Percentiles rank a stretch among this genome's conserved stretches.
Conservation (phyloP, 192 early-diverging fungal genomes). For the Polychytrium aggregatum region DNA sequence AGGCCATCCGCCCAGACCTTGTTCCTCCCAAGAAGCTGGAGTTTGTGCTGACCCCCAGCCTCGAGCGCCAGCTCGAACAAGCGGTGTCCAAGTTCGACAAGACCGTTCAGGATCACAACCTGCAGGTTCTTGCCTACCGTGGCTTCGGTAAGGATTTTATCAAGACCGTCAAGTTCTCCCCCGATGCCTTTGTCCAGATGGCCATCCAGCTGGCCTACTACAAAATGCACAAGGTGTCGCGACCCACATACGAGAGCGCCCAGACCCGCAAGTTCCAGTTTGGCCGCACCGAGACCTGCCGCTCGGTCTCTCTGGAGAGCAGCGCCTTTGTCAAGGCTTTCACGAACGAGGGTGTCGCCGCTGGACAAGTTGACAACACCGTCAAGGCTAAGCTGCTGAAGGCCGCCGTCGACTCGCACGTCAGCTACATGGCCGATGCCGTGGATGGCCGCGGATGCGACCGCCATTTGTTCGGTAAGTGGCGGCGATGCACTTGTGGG, state of each 20-base stretch:
- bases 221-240: constrained; percentile 66
- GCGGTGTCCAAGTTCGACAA: constrained; percentile 72
- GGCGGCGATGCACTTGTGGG: too few species aligned
- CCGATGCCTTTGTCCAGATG: constrained; percentile 63
- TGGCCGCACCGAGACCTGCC: constrained; percentile 90
- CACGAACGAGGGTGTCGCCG: constrained; percentile 42
- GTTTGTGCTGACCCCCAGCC: constrained; percentile 53
- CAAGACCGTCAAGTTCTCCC: constrained; percentile 54
- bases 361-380: constrained; percentile 15
- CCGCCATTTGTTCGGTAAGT: constrained; percentile 81
- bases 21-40: constrained; percentile 55
- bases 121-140: constrained; percentile 69
- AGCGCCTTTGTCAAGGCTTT: constrained; percentile 77
- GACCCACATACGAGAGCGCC: constrained; percentile 88
- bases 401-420: constrained; percentile 66
- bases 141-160: constrained; percentile 91
- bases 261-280: constrained; percentile 85
- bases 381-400: constrained; percentile 60
- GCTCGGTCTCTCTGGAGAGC: constrained; percentile 65
- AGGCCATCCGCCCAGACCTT: constrained; percentile 40
- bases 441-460: constrained; percentile 82
- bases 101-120: constrained; percentile 66
- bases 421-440: constrained; percentile 66
- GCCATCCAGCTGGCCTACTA: constrained; percentile 96
- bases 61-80: constrained; percentile 49